Base-by-base conservation (phyloP, 805 yeast species). In the Babjeviella inositovora region DNA sequence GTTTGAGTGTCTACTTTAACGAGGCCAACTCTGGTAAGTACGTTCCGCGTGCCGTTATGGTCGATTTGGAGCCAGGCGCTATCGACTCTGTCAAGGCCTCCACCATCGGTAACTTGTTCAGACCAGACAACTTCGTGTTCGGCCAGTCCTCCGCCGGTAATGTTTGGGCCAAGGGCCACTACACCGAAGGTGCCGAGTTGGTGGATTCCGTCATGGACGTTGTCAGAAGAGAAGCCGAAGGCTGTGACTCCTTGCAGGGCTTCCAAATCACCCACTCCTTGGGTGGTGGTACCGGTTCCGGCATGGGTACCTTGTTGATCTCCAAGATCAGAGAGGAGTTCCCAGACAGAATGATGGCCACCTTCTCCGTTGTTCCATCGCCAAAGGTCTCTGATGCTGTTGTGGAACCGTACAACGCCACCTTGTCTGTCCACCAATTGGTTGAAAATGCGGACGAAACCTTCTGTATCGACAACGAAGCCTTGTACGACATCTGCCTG, bases 211-310 rank as follows among this genome's bases (percentile, higher is more conserved):
- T 84, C 11, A 53, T 84, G 62, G 95, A 84, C 35, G 82, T 77
- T 17, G 70, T 84, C 22, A 72, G 95, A 57, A 74, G 94, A 50
- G 95, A 84, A 53, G 93, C 92, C 16, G 95, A 84, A 57, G 76
- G 76, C 20, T 71, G 92, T 50, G 95, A 84, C 48, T 75, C 92
- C 31, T 63, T 84, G 38, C 95, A 84, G 58, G 95, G 95, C 37
- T 84, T 84, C 70, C 95, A 84, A 56, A 74, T 84, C 45, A 60
- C 82, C 15, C 84, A 73, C 44, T 73, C 82, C 14, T 53, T 73
- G 18, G 84, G 84, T 43, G 84, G 95, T 54, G 95, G 95, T 60
- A 84, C 95, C 26, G 95, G 95, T 44, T 80, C 94, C 15, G 95
- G 95, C 52, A 72, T 84, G 82, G 95, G 95, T 47, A 84, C 95